Base-by-base conservation (phyloP, 2,329 filamentous ascomycete species). In the Fusarium pseudocircinatum region DNA sequence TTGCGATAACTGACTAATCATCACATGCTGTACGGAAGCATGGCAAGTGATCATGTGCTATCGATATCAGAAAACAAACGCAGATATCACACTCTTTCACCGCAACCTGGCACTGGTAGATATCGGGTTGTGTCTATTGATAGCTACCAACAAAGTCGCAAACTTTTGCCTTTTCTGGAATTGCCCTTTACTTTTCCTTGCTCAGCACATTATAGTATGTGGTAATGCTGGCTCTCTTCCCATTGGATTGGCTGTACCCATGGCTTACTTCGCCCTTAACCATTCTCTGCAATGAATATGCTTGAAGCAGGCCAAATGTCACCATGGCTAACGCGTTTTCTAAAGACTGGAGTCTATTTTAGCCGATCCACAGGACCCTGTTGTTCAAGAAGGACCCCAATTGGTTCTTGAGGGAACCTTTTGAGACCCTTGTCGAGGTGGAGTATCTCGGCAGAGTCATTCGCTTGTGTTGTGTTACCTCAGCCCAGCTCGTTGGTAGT, bases 1-100 rank as follows among this genome's bases (percentile, higher is more conserved):
- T 32, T 26, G 36, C 24, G 16, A 58, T 68, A 56, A 47, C 64
- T 53, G 37, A 46, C 60, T 42, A 37, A 50, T 63, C 39, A 70
- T 39, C 49, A 44, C 37, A 20, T 16, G 43, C 54, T 39, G 26
- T 30, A 34, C n/a, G 26, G 9, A 42, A 34, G n/a, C 32, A 36
- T 12, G 56, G n/a, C 8, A 40, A 8, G 36, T 28, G 16, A 24
- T 14, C 20, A 10, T 40, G 24, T 28, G 11, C 50, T 20, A 39
- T 16, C 4, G 20, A 28, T 40, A 12, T 28, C 11, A 39, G 32
- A 10, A 53, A 28, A 16, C 24, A 39, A 40, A 20, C 10, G 11
- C 20, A 40, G 15, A n/a, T 28, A 53, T 28, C 18, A 39, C 24
- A 9, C 24, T 30, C 24, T 28, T 54, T 54, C 11, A 28, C 50